Evolutionary conservation across 129 eudicot genomes (phyloP), one percentile per base, ranked within the genome.

Genomic region (Calendula officinalis): DNA sequence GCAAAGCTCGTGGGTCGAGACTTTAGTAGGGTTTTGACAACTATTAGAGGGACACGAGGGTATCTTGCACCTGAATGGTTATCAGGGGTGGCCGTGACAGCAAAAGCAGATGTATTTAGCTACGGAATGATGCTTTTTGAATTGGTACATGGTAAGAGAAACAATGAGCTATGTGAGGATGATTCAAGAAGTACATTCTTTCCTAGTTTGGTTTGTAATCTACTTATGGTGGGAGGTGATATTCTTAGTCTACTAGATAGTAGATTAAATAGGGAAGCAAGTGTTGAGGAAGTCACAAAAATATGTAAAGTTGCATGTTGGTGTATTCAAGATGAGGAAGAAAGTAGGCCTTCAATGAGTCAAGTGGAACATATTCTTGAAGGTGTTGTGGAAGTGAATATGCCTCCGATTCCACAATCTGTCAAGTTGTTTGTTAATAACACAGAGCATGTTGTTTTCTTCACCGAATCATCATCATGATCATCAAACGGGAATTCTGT

Each of bases 61-160:
- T 84, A 88, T 55, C 78, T 88, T 54, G 92, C 89, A 16, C 92
- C 92, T 0, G 87, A 88, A 74, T 84, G 89, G 96, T 56, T 88
- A 60, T 72, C 87, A 32, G 92, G 92, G 53, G 74, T 79, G 13
- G 86, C 89, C 8, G 56, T 88, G 33, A 88, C 89, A 61, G 77
- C 87, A 33, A 88, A 88, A 76, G 86, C 89, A 0, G 96, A 88
- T 59, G 87, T 84, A 17, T 88, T 68, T 59, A 88, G 96, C 74
- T 88, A 84, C 9, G 92, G 96, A 14, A 84, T 88, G 96, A 75
- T 80, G 84, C 73, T 84, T 13, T 77, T 88, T 55, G 92, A 88
- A 49, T 61, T 88, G n/a, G 72, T 84, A 34, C 64, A 77, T 0
- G 96, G 92, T 1, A 79, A 73, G 70, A 56, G 89, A 59, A 88